phyloP scores from a whole-genome alignment of 805 yeast genomes.

The Candida pseudofarinosa region DNA sequence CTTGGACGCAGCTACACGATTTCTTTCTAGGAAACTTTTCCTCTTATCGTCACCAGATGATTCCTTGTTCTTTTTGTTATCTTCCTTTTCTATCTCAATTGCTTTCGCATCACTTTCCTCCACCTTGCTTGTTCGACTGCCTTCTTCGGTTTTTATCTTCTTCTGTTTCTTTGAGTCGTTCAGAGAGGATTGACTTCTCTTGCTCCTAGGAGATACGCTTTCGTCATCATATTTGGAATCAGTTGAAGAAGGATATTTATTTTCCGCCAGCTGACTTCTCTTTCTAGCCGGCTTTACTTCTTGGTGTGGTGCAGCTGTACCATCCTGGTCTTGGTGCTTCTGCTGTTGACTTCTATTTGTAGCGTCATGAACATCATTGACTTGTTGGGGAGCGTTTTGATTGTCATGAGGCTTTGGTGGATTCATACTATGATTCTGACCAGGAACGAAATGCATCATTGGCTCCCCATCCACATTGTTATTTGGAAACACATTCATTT shows the following conservation, averaged over 20 bases:
- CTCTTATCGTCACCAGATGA: constrained; percentile 45
- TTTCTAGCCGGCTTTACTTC: background rate
- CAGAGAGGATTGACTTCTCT: background rate
- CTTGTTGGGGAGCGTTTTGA: background rate
- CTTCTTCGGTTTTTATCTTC: background rate
- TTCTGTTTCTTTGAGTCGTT: background rate
- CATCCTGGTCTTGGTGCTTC: background rate
- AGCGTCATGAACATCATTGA: background rate
- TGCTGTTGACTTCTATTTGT: background rate
- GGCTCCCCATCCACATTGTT: background rate
- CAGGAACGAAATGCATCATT: background rate
- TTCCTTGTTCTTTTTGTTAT: constrained; percentile 4
- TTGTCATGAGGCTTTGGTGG: background rate
- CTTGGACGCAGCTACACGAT: constrained; percentile 91
- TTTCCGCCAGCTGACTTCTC: constrained; percentile 3
- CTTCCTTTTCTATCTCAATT: constrained; percentile 1
- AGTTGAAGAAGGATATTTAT: background rate
- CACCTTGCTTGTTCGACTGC: constrained; percentile 1
- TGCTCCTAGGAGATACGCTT: background rate
- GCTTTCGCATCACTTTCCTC: constrained; percentile 1
- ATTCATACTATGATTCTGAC: background rate
- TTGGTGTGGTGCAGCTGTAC: background rate
- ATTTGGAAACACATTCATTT: background rate
- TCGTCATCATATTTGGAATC: background rate
- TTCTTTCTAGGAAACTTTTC: constrained; percentile 76